Evolutionary conservation across 2,329 filamentous ascomycete genomes (phyloP).

Genomic region (Saccharata proteae): DNA sequence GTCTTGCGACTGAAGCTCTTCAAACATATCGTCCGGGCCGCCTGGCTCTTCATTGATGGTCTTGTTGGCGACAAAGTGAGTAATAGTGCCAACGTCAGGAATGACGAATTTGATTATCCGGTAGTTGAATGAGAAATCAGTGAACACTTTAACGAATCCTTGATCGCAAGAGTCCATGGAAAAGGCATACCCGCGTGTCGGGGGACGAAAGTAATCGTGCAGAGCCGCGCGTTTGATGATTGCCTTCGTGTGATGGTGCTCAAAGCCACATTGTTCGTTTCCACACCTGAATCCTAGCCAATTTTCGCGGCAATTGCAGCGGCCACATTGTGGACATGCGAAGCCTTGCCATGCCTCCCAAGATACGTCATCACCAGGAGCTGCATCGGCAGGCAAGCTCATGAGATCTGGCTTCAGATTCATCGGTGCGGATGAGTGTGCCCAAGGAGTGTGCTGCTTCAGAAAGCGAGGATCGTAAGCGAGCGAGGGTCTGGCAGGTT

Average conservation of each 20-base stretch:
- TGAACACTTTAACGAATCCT: constrained; percentile 19
- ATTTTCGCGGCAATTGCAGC: constrained; percentile 47
- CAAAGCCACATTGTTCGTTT: constrained; percentile 38
- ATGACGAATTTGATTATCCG: constrained; percentile 35
- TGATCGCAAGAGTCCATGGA: constrained; percentile 19
- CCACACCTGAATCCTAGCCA: constrained; percentile 55
- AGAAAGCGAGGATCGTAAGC: constrained; percentile 48
- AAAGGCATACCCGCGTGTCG: constrained; percentile 20
- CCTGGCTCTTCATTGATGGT: constrained; percentile 36
- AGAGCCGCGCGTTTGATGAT: constrained; percentile 18
- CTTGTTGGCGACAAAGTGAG: constrained; percentile 46
- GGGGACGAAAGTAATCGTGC: constrained; percentile 24
- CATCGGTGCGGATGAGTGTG: constrained; percentile 24
- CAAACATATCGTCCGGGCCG: constrained; percentile 52
- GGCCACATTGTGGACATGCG: constrained; percentile 51
- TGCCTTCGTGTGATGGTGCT: constrained; percentile 21
- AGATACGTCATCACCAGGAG: constrained; percentile 36
- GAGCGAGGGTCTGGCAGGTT: constrained; percentile 25
- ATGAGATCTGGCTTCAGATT: constrained; percentile 29
- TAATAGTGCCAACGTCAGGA: constrained; percentile 35
- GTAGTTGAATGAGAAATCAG: constrained; percentile 27
- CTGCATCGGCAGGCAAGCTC: constrained; percentile 24
- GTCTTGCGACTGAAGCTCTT: constrained; percentile 29
- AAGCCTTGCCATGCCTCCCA: constrained; percentile 48
- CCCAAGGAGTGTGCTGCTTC: constrained; percentile 36